Evolutionary conservation across 2,329 filamentous ascomycete species (phyloP).

Genomic region (Phyllosticta citribraziliensis): DNA sequence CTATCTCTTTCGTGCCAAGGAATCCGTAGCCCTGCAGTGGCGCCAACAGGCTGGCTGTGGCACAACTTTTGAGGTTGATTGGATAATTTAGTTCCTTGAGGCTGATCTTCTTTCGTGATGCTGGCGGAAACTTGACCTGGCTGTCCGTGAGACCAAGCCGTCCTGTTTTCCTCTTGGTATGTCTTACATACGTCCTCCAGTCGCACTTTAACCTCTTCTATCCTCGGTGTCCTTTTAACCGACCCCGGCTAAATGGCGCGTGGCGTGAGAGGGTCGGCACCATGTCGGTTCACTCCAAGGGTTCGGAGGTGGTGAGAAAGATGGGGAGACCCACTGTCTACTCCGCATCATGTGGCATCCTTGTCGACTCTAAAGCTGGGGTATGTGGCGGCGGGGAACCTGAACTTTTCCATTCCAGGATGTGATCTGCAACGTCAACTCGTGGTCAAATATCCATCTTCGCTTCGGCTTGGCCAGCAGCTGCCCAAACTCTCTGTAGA

Average conservation of each 20-base stretch:
- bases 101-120: neutral
- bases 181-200: neutral
- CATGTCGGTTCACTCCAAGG: neutral
- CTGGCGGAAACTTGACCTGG: neutral
- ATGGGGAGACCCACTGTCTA: neutral
- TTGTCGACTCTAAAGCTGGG: neutral
- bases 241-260: neutral
- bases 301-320: neutral
- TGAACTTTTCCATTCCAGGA: neutral
- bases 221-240: neutral
- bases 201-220: neutral
- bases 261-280: neutral
- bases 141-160: neutral
- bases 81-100: neutral
- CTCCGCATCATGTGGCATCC: neutral
- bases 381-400: neutral
- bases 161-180: neutral
- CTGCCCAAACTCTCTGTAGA: neutral
- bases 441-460: neutral
- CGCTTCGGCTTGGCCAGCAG: neutral
- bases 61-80: neutral
- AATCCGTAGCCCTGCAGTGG: neutral
- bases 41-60: neutral
- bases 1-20: neutral
- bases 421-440: neutral